phyloP scores from a whole-genome alignment of 352 stramenopile species.

The Pythium phragmitis region DNA sequence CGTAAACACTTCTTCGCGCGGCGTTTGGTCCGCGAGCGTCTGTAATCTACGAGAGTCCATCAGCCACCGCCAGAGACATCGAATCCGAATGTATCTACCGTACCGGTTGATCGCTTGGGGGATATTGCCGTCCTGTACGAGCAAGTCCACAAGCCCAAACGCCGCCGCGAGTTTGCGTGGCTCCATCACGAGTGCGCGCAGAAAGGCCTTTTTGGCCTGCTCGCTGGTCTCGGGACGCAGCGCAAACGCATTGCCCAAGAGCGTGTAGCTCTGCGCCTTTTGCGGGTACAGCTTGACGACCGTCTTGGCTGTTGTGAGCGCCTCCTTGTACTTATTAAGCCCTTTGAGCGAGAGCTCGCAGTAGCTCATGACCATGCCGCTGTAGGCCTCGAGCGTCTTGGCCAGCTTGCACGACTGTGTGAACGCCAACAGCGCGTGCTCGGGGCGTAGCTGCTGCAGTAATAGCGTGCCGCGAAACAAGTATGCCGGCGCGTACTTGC shows the following conservation, averaged over 20 bases:
- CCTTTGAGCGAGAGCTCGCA: slow-evolving; percentile 63
- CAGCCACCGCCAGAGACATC: neutral
- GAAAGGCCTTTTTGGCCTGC: slow-evolving; percentile 56
- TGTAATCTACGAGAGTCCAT: slow-evolving; percentile 32
- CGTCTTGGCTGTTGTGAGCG: slow-evolving; percentile 60
- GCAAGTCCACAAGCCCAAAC: slow-evolving; percentile 70
- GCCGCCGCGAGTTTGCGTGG: slow-evolving; percentile 56
- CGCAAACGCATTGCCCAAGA: slow-evolving; percentile 78
- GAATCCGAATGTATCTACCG: neutral
- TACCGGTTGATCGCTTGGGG: slow-evolving; percentile 59
- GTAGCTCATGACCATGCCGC: slow-evolving; percentile 72
- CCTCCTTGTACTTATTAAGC: slow-evolving; percentile 74
- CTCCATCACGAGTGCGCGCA: slow-evolving; percentile 60
- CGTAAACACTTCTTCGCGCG: slow-evolving; percentile 65
- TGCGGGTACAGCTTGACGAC: slow-evolving; percentile 71
- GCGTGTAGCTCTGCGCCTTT: slow-evolving; percentile 62
- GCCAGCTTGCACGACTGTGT: slow-evolving; percentile 60
- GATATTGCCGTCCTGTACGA: slow-evolving; percentile 58
- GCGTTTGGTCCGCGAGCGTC: slow-evolving; percentile 43
- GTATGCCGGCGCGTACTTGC: slow-evolving; percentile 48
- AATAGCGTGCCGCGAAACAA: slow-evolving; percentile 60
- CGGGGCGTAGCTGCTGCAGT: slow-evolving; percentile 57
- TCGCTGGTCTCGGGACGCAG: slow-evolving; percentile 57
- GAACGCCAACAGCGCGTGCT: slow-evolving; percentile 65
- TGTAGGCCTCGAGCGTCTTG: slow-evolving; percentile 64